phyloP scores from a whole-genome alignment of 768 basidiomycete genomes.

The Punctularia strigosozonata region DNA sequence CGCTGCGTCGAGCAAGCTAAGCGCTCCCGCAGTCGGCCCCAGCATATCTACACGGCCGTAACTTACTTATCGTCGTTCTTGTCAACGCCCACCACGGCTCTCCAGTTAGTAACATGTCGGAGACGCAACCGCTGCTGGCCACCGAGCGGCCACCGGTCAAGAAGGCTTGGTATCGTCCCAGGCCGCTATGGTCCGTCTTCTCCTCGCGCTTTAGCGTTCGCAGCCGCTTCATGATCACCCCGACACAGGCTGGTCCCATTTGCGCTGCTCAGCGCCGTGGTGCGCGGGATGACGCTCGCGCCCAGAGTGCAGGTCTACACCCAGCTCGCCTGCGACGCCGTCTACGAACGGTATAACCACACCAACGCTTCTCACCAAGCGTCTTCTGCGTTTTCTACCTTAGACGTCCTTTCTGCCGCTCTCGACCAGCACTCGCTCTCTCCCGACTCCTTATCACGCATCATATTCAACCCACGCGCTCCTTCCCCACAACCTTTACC shows the following conservation, averaged over 20 bases:
- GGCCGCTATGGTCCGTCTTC: slow-evolving; percentile 30
- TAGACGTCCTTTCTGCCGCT: background rate
- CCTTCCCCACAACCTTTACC: slow-evolving; percentile 2
- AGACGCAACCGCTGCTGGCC: slow-evolving; percentile 21
- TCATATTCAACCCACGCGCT: slow-evolving; percentile 1
- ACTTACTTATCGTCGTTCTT: slow-evolving; percentile 12
- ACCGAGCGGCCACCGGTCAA: slow-evolving; percentile 10
- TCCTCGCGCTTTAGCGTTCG: background rate
- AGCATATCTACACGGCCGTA: too few species aligned
- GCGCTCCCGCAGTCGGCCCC: too few species aligned
- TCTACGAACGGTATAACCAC: slow-evolving; percentile 35
- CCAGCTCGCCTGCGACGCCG: slow-evolving; percentile 55
- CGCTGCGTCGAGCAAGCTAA: too few species aligned
- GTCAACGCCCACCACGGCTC: background rate
- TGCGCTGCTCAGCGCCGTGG: slow-evolving; percentile 50
- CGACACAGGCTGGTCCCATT: slow-evolving; percentile 57
- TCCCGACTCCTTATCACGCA: background rate
- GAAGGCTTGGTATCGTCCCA: slow-evolving; percentile 39
- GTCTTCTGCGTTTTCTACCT: slow-evolving; percentile 4
- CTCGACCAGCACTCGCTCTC: background rate
- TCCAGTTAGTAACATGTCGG: too few species aligned
- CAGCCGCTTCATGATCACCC: background rate
- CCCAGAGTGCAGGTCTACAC: slow-evolving; percentile 75
- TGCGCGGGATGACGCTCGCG: slow-evolving; percentile 74
- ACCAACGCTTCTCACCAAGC: slow-evolving; percentile 8